phyloP scores from a whole-genome alignment of 2,329 filamentous ascomycete genomes.

The Aspergillus tamarii region DNA sequence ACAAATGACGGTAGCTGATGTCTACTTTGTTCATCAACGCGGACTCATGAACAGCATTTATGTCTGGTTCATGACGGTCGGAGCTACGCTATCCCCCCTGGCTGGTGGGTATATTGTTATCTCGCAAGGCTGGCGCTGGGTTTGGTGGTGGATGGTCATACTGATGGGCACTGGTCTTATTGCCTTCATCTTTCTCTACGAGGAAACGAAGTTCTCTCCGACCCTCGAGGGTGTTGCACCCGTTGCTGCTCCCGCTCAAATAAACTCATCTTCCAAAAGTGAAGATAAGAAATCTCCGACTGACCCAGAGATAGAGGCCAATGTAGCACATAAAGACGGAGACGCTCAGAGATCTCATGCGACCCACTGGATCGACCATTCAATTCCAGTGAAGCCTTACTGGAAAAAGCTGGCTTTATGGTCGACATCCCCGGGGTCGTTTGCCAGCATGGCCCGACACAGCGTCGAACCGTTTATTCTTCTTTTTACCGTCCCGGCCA shows the following conservation, averaged over 20 bases:
- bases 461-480: constrained; percentile 33
- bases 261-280: not conserved
- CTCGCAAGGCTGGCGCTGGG: constrained; percentile 53
- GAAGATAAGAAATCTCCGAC: not conserved
- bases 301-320: not conserved
- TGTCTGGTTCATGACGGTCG: constrained; percentile 37
- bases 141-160: constrained; percentile 52
- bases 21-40: constrained; percentile 55
- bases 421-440: constrained; percentile 20
- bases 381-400: constrained; percentile 33
- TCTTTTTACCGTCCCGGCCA: constrained; percentile 53
- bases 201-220: constrained; percentile 40
- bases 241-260: not conserved
- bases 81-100: constrained; percentile 43
- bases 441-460: constrained; percentile 25
- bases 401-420: constrained; percentile 45
- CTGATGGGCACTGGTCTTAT: constrained; percentile 43
- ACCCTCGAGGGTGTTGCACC: not conserved
- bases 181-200: constrained; percentile 49
- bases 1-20: constrained; percentile 52
- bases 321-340: not conserved
- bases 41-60: constrained; percentile 54
- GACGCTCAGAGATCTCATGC: not conserved
- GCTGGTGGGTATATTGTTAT: constrained; percentile 36
- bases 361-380: not conserved